phyloP scores from a whole-genome alignment of 2,329 filamentous ascomycete genomes.

The Pleomassaria siparia region DNA sequence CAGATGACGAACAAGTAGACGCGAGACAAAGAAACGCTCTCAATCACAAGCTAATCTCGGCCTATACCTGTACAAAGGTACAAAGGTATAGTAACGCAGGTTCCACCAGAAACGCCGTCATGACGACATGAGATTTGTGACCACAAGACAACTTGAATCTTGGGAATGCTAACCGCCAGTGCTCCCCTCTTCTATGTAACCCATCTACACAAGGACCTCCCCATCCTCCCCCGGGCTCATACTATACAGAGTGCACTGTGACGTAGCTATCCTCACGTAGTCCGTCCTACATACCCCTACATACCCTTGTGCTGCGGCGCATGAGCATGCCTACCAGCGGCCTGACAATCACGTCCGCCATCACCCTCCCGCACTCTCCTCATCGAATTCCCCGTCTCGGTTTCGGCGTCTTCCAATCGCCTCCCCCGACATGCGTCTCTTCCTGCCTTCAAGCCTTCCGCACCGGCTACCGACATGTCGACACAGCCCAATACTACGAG shows the following conservation, averaged over 20 bases:
- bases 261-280: not conserved
- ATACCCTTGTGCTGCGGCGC: too few relatives aligned
- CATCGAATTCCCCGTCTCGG: constrained; percentile 66
- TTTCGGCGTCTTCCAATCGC: constrained; percentile 70
- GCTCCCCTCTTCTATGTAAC: not conserved
- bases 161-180: not conserved
- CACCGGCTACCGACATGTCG: constrained; percentile 64
- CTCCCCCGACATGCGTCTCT: constrained; percentile 54
- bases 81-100: not conserved
- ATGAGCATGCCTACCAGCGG: constrained; percentile 16
- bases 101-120: not conserved
- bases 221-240: too few relatives aligned
- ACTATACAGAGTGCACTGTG: too few relatives aligned
- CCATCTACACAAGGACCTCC: not conserved
- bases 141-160: not conserved
- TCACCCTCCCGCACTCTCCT: constrained; percentile 54
- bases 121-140: not conserved
- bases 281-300: too few relatives aligned
- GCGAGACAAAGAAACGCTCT: not conserved
- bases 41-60: not conserved
- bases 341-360: constrained; percentile 50
- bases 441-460: constrained; percentile 62
- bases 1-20: too few relatives aligned
- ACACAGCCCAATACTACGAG: constrained; percentile 69
- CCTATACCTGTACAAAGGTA: too few relatives aligned